Evolutionary conservation across 306 rosid genomes (phyloP).

Genomic region (Mucuna pruriens): DNA sequence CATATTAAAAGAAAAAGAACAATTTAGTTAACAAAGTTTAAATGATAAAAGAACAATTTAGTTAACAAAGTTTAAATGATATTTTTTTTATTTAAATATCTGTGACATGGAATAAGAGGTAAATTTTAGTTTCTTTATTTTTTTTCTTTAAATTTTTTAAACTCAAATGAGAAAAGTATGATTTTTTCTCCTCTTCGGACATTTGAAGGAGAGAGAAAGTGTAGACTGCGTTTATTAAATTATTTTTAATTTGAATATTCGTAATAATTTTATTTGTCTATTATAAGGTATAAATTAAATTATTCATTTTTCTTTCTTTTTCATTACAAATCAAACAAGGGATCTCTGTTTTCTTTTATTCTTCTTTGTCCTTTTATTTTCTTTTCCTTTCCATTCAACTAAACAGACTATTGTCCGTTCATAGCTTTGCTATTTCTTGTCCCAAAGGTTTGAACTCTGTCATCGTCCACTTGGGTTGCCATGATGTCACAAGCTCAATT

Average conservation of each 20-base stretch:
- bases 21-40: too few species aligned
- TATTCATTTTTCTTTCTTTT: not conserved
- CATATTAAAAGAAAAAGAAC: too few species aligned
- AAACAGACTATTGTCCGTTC: not conserved
- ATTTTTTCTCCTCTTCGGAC: not conserved
- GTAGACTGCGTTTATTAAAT: not conserved
- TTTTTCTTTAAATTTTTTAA: not conserved
- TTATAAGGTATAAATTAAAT: not conserved
- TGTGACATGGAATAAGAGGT: not conserved
- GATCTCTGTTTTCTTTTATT: not conserved
- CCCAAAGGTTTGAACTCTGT: not conserved
- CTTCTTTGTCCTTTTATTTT: not conserved
- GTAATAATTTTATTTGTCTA: not conserved
- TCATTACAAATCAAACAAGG: not conserved
- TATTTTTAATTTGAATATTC: not conserved
- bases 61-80: not conserved
- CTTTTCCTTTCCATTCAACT: not conserved
- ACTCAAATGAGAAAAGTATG: not conserved
- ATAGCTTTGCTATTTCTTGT: slow-evolving; percentile 3
- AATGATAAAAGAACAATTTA: not conserved
- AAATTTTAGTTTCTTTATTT: not conserved
- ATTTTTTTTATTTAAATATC: not conserved
- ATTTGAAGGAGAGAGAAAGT: not conserved
- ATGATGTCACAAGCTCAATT: not conserved
- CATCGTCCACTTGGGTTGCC: not conserved